Evolutionary conservation across 768 basidiomycete genomes (phyloP), one percentile per base, ranked within the genome.

Genomic region (Mrakia frigida): DNA sequence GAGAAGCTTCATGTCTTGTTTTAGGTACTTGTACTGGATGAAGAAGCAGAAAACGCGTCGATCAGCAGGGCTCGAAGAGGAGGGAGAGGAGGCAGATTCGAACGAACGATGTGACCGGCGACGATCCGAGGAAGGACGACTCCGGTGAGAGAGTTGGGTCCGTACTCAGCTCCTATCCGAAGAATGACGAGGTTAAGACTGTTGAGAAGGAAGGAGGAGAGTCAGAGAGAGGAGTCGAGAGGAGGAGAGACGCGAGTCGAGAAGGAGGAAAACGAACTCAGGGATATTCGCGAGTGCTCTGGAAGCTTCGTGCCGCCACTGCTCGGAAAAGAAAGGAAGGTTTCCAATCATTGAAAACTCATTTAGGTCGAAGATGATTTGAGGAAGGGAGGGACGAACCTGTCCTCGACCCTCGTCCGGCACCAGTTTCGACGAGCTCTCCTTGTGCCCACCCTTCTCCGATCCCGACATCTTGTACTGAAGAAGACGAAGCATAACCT

Each of bases 221-320:
- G 31, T 70, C 46, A 70, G 46, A 3, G 41, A 18, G 37, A 16
- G 33, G 78, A 43, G 81, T 23, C 75, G 46, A 39, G 31, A n/a
- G 59, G 18, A 25, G 50, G 41, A 41, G 33, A 76, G 43, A 78
- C 63, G 74, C 25, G 72, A 50, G 2, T 14, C 1, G 5, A 50
- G 2, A 50, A 18, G 46, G 13, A 50, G 21, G 76, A 65, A 60
- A n/a, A 84, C 87, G 74, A 80, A 92, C 92, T 88, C 87, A 78
- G 88, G 85, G 74, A 93, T 91, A 7, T 89, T 88, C 31, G 89
- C 91, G 77, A 94, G 82, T 82, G 88, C 88, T 46, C 92, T 87
- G 35, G 91, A 84, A 1, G 91, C 88, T 84, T 94, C 93, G 79
- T 94, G 93, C 91, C 92, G 94, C 93, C 93, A 94, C 25, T 73